Evolutionary conservation across 1,284 basidiomycete species (phyloP), one percentile per base, ranked within the genome.

Genomic region (Puccinia polysora): DNA sequence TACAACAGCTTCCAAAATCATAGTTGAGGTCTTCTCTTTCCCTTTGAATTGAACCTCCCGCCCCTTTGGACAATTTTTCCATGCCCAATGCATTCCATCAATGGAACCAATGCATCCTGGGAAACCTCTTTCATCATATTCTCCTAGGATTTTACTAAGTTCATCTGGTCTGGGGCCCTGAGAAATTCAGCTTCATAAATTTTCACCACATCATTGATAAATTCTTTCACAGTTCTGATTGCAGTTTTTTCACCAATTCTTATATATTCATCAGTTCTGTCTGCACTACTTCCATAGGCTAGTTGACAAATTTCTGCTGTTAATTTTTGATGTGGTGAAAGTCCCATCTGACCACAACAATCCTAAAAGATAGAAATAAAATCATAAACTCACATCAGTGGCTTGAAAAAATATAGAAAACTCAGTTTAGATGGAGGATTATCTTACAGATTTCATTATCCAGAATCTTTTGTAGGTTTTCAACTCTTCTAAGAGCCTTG

Each of bases 81-180:
- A 52, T 10, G 8, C 50, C 50, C 50, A 52, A 20, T 52, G 15
- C 50, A 52, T 52, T 7, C 50, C 50, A 52, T 28, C 50, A 52
- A 52, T 52, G 15, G 50, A 52, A 10, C 25, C 50, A 7, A 23
- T 10, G 20, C 8, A 52, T 10, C 50, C 50, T 10, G 50, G 50
- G 25, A 52, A 52, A 20, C 50, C 50, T 7, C 20, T 20, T 52
- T 52, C 25, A 10, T 52, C n/a, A 20, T 20, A 10, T 52, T 8
- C 25, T 8, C 25, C 50, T 10, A 52, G 8, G 20, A 20, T 52
- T 52, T 52, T 8, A 20, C 7, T 52, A 23, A 20, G 8, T 8
- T 28, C 50, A 10, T 52, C 15, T 20, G 8, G 7, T 10, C 25
- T 52, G 7, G 50, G 50, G 20, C 25, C 8, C 50, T 10, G 7